Evolutionary conservation across 129 eudicot species (phyloP).

Genomic region (Apium graveolens): DNA sequence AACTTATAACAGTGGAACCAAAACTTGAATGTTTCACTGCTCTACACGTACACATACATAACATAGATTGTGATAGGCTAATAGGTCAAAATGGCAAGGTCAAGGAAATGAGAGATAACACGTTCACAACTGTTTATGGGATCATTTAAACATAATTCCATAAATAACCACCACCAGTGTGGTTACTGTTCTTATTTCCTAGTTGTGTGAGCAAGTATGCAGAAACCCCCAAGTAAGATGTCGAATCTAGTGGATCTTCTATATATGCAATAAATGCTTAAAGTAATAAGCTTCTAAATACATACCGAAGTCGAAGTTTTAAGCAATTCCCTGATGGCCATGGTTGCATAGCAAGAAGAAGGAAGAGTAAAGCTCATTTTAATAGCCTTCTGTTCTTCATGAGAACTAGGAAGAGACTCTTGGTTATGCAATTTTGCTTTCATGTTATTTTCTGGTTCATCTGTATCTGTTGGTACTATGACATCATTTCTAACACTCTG

Average conservation of each 20-base stretch:
- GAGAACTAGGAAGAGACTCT: constrained; percentile 13
- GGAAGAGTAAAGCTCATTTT: constrained; percentile 82
- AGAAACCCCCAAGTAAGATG: background rate
- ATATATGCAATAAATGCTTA: background rate
- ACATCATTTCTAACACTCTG: constrained; percentile 8
- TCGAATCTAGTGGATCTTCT: background rate
- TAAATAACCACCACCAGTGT: background rate
- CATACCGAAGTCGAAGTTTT: constrained; percentile 92
- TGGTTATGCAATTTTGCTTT: constrained; percentile 9
- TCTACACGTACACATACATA: background rate
- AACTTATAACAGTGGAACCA: background rate
- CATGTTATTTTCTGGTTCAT: constrained; percentile 21
- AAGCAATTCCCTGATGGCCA: constrained; percentile 95
- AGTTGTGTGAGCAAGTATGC: background rate
- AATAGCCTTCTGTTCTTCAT: constrained; percentile 53
- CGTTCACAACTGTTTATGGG: background rate
- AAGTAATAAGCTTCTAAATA: background rate
- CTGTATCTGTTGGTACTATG: constrained; percentile 7
- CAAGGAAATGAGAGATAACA: background rate
- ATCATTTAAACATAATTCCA: background rate
- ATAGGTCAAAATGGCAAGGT: background rate
- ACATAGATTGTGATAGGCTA: background rate
- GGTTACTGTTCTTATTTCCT: background rate
- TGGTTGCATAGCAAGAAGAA: constrained; percentile 91
- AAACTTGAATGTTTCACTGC: background rate